Evolutionary conservation across 805 yeast species (phyloP), one percentile per base, ranked within the genome.

Genomic region (Zygoascus bituminiphila): DNA sequence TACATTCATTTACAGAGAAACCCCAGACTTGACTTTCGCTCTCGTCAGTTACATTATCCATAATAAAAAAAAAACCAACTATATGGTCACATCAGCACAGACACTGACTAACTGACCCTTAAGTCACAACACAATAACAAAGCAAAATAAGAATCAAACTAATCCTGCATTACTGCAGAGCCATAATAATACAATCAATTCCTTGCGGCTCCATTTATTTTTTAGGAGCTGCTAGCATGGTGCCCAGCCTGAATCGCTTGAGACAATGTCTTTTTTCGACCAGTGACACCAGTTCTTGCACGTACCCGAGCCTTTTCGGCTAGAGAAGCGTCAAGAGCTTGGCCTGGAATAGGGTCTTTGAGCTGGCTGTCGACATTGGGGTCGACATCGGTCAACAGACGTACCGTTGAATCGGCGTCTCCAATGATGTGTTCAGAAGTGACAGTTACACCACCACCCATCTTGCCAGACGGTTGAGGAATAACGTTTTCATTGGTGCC

Each of bases 171-270:
- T 29, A 29, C 33, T 6, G 33, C 33, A 7, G 33, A 29, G 10
- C 33, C 33, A 29, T 29, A 29, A 29, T 29, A 29, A 29, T 29
- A 29, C 33, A 29, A 4, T 4, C n/a, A n/a, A n/a, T n/a, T n/a
- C n/a, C n/a, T 29, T 29, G 8, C n/a, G 33, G 7, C 33, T 12
- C 33, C 33, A 12, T 29, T 29, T 4, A 29, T 4, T 12, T 12
- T 7, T 29, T 29, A 29, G 9, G 9, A 29, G 33, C n/a, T 29
- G 33, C 33, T 25, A 41, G 35, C 40, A 43, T 54, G 57, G 39
- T 52, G 55, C 10, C 60, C 60, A 24, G 60, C 58, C 35, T 53
- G 54, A 24, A 56, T 52, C 10, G 49, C 15, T 42, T 53, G 56
- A 14, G 56, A 51, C 21, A 56, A 48, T 7, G 57, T 56, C 49